Evolutionary conservation across 1,284 basidiomycete species (phyloP), one percentile per base, ranked within the genome.

Genomic region (Macrocystidia cucumis): DNA sequence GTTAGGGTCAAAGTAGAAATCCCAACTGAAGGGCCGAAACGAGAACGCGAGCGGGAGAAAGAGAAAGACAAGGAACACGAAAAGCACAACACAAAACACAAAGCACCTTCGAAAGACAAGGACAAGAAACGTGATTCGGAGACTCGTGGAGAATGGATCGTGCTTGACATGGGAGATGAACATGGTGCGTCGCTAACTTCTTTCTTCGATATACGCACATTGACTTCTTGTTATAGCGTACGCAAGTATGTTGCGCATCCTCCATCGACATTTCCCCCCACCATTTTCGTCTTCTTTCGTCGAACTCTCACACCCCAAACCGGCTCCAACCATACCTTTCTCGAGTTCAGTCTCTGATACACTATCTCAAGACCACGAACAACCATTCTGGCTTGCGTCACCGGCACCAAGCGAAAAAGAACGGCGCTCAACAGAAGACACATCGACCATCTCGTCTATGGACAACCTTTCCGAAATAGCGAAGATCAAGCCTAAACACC

Each of bases 141-240:
- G n/a, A 52, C 53, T 21, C 49, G 44, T 21, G 49, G 65, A 0
- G 68, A 74, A 31, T 78, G 73, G 72, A 59, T 81, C 20, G 60
- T 78, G 2, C 48, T 82, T 17, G 76, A 81, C 46, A 59, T 79
- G 60, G 61, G 67, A 2, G 64, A 65, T 38, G 72, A 74, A 29
- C 48, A 59, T 32, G 72, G 78, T 77, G 42, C 31, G 62, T 13
- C 11, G 29, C 20, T 29, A n/a, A 20, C 28, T 29, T 29, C 7
- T 3, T 26, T 13, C 8, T 16, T 4, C 3, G 3, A 24, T 26
- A 19, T 17, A 41, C 9, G 26, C 44, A 8, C 28, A 17, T 16
- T 18, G 6, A 24, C 16, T 13, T 24, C 29, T 35, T 7, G 23
- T 13, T 26, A 9, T 35, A 79, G 78, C 74, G 0, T 72, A 65